Base-by-base conservation (phyloP, 2,329 filamentous ascomycete species). In the Exophiala alcalophila region DNA sequence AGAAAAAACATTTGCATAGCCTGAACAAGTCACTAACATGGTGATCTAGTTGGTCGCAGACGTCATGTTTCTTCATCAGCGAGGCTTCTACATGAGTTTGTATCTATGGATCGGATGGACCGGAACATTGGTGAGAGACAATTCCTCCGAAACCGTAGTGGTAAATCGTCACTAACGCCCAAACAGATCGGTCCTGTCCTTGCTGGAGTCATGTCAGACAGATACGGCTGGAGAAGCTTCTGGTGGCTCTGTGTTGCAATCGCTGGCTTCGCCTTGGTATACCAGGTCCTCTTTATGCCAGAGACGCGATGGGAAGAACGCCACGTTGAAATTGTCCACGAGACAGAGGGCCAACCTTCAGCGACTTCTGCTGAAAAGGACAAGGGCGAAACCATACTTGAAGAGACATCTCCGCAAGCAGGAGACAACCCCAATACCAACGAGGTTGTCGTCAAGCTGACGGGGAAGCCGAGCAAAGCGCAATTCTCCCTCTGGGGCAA, bases 221-320 rank as follows among this genome's bases (percentile, higher is more conserved):
- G 48, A 14, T 59, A 70, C 44, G 66, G 68, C 28, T 71, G 69
- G 69, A 55, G 66, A 33, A 67, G 63, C 9, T 71, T 71, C 56
- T 71, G 70, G 59, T 71, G 68, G 68, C 61, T 71, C 3, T 65
- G 65, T 3, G 60, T 62, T 1, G 68, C 59, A 0, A 55, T 71
- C 4, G 60, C 64, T 2, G 61, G 54, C 5, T 65, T 70, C 51
- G 61, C 63, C 4, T 62, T 68, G 6, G 19, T 70, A 12, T 50
- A 66, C 2, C 57, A 70, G 5, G 54, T 68, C 5, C 53, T 69
- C 41, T 60, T 60, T 3, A 69, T 68, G 51, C 66, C 67, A 0
- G 69, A 70, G 41, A 71, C 67, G 9, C 66, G 65, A 34, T 70
- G 36, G 43, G 43, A 37, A 6, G 43, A 46, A 10, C 21, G 43